Percentiles rank a stretch among this genome's conserved stretches.
Conservation (phyloP, 768 basidiomycete species). For the Mycena kentingensis region DNA sequence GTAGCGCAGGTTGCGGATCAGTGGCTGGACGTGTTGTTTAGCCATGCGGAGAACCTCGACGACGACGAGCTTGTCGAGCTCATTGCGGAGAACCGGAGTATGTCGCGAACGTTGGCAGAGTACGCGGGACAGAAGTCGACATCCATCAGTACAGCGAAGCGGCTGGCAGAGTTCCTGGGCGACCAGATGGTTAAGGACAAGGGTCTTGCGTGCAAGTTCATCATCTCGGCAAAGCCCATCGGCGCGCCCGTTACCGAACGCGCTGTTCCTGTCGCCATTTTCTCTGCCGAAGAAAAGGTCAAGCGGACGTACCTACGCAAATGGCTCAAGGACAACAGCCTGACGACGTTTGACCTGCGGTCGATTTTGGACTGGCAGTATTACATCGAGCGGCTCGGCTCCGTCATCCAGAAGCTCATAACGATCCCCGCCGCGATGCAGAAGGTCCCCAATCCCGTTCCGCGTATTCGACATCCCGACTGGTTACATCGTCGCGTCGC, state of each 20-base stretch:
- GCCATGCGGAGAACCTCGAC: conserved; percentile 75
- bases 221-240: conserved; percentile 91
- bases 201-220: conserved; percentile 97
- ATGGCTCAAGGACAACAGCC: conserved; percentile 93
- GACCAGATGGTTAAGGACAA: conserved; percentile 99
- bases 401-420: conserved; percentile 97
- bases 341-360: conserved; percentile 86
- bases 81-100: conserved; percentile 97
- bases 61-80: conserved; percentile 96
- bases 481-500: conserved; percentile 93
- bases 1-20: conserved; percentile 94
- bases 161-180: conserved; percentile 95
- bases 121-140: conserved; percentile 98
- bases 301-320: conserved; percentile 90
- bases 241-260: conserved; percentile 97
- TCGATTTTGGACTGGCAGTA: conserved; percentile 98
- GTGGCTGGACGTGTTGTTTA: conserved; percentile 96
- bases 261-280: conserved; percentile 95
- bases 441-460: conserved; percentile 94
- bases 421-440: conserved; percentile 99
- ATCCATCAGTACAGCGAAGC: conserved; percentile 93
- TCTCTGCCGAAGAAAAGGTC: conserved; percentile 90
- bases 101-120: conserved; percentile 95
- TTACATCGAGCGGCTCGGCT: conserved; percentile 96
- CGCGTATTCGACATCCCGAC: conserved; percentile 93